Evolutionary conservation across 306 rosid species (phyloP), one percentile per base, ranked within the genome.

Genomic region (Trifolium pratense): DNA sequence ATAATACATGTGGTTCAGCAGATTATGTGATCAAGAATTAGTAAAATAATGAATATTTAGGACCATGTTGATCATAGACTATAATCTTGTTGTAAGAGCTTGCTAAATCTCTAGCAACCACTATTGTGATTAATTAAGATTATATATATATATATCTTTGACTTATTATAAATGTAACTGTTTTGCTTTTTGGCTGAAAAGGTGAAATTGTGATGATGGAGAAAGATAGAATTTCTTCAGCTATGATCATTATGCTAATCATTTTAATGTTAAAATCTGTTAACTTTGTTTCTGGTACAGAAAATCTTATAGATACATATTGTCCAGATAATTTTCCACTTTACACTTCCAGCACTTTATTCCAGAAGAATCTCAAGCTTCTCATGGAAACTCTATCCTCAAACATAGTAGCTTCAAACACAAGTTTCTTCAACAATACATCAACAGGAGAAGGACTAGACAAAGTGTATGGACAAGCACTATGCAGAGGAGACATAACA

Each of bases 401-500:
- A 66, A 71, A 81, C 58, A 64, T 39, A 3, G 75, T 23, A 11
- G 32, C 78, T 49, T 80, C 89, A 31, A 43, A 17, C 3, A 18
- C 16, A 2, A 87, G 88, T 31, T 86, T 70, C 82, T 86, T 73
- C 82, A 81, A 77, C 49, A 40, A 67, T 68, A 39, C 76, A 31
- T 71, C 73, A 0, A 0, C 26, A 1, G 88, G 82, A 63, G 57
- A 81, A 5, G 56, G 51, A 14, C 3, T 1, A 6, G 65, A 84
- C 18, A 76, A 7, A 13, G 91, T 88, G 46, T 81, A 83, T 13
- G 96, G 91, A 48, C 91, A 79, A 73, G 78, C 88, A 78, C 88
- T 88, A 0, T 88, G 91, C 55, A 79, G 92, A 79, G 91, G 96
- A 29, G 93, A 90, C 63, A 80, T 79, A 11, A 13, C 75, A 18